A percentile compares a stretch with the other conserved stretches of the same genome.
Conservation (phyloP, 345 rosid genomes). For the Populus pruinosa region DNA sequence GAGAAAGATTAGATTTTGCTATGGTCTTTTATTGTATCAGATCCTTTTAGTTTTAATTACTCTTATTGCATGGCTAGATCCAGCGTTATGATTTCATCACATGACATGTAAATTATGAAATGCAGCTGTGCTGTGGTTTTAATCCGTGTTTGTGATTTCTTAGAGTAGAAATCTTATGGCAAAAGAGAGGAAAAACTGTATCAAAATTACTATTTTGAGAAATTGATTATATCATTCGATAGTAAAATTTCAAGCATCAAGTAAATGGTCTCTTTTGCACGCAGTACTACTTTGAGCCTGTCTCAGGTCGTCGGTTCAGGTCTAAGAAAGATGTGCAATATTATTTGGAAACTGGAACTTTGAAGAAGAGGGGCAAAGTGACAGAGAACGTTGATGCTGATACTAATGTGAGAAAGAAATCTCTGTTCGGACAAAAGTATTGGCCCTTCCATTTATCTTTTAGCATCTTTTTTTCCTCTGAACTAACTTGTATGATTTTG, state of each 20-base stretch:
- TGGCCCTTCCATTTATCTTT: neutral
- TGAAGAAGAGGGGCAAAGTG: slow-evolving; percentile 27
- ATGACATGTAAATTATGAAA: neutral
- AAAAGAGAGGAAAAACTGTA: neutral
- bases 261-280: slow-evolving; percentile 3
- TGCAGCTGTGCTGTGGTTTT: neutral
- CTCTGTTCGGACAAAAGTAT: neutral
- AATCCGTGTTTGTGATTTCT: neutral
- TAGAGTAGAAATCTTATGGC: neutral
- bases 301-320: slow-evolving; percentile 35
- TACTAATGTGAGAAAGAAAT: slow-evolving; percentile 34
- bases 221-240: neutral
- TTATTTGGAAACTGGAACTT: slow-evolving; percentile 42
- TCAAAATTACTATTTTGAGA: neutral
- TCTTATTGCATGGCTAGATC: neutral
- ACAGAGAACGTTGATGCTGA: slow-evolving; percentile 23
- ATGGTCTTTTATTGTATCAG: neutral
- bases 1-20: neutral
- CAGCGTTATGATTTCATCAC: neutral
- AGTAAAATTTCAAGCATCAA: neutral
- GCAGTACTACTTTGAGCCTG: slow-evolving; percentile 46
- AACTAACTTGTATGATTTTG: neutral
- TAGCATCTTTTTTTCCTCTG: neutral
- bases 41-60: neutral
- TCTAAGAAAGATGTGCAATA: slow-evolving; percentile 47